Evolutionary conservation across 768 basidiomycete species (phyloP).

Genomic region (Lactarius evosmus): DNA sequence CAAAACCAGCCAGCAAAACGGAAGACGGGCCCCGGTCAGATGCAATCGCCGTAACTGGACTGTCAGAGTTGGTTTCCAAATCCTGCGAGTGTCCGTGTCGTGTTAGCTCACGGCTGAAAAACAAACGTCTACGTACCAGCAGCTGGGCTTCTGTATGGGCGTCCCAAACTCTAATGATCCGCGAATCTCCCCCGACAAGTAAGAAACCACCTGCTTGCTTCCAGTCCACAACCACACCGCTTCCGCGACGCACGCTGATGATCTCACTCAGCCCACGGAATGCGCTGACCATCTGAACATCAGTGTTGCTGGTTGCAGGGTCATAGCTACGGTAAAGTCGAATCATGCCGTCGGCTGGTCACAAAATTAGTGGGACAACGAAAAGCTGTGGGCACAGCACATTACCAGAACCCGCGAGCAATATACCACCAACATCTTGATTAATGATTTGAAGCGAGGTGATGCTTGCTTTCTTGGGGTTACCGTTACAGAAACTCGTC

Average conservation of each 20-base stretch:
- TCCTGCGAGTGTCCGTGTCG: slow-evolving; percentile 50
- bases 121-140: slow-evolving; percentile 47
- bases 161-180: slow-evolving; percentile 90
- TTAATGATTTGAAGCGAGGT: slow-evolving; percentile 92
- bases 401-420: slow-evolving; percentile 80
- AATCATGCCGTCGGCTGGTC: slow-evolving; percentile 83
- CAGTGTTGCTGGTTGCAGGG: slow-evolving; percentile 59
- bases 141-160: slow-evolving; percentile 82
- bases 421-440: slow-evolving; percentile 89
- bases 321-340: slow-evolving; percentile 94
- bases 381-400: slow-evolving; percentile 2
- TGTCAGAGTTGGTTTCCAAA: slow-evolving; percentile 83
- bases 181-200: slow-evolving; percentile 88
- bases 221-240: slow-evolving; percentile 90
- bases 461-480: slow-evolving; percentile 74
- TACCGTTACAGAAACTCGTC: slow-evolving; percentile 86
- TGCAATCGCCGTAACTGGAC: slow-evolving; percentile 81
- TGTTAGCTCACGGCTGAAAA: not conserved
- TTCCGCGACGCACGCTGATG: slow-evolving; percentile 68
- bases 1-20: slow-evolving; percentile 87
- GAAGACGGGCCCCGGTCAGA: slow-evolving; percentile 75
- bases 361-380: slow-evolving; percentile 2
- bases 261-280: slow-evolving; percentile 86
- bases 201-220: slow-evolving; percentile 82
- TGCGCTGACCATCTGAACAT: slow-evolving; percentile 88